Evolutionary conservation across 225 moss, liverwort and hornwort genomes (phyloP), one percentile per base, ranked within the genome.

Genomic region (Neckera pumila): DNA sequence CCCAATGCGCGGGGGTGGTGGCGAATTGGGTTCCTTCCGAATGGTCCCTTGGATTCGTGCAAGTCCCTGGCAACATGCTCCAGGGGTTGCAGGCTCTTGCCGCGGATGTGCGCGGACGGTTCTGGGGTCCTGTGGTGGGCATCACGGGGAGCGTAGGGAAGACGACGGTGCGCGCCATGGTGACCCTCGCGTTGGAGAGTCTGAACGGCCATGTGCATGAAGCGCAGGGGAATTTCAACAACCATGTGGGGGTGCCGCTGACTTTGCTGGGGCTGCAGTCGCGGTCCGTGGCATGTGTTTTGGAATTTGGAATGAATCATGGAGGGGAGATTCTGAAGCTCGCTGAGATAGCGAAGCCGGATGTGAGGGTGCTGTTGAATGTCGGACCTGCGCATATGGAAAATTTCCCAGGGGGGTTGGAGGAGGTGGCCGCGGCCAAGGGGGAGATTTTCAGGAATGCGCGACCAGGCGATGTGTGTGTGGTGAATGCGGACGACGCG

Each of bases 401-500:
- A 71, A 92, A 96, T 90, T 97, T 97, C 28, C 85, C 92, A 6
- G 90, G 90, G 57, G 93, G 94, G 5, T 86, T 98, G 86, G 82
- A 92, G 79, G 95, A 94, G 59, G 95, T 97, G 69, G 97, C 96
- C 19, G 92, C 91, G 15, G 98, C 95, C 28, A 98, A 98, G 70
- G 95, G 95, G 16, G 97, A 98, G 90, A 92, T 97, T 28, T 92
- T 98, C 42, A 85, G 80, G 30, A 85, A 86, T 63, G 96, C 95
- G 64, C 92, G 85, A 80, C 93, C 93, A 7, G 98, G 97, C 26
- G 98, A 98, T 87, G 72, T 97, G 63, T 98, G 97, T 85, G 90
- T 98, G 87, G 88, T 98, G 81, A 96, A 96, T 92, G 95, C 94
- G 40, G 98, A 98, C 90, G 96, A 98, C 88, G 94, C 93, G 63